Conservation (phyloP, 345 rosid genomes). For the Xanthoceras sorbifolium region DNA sequence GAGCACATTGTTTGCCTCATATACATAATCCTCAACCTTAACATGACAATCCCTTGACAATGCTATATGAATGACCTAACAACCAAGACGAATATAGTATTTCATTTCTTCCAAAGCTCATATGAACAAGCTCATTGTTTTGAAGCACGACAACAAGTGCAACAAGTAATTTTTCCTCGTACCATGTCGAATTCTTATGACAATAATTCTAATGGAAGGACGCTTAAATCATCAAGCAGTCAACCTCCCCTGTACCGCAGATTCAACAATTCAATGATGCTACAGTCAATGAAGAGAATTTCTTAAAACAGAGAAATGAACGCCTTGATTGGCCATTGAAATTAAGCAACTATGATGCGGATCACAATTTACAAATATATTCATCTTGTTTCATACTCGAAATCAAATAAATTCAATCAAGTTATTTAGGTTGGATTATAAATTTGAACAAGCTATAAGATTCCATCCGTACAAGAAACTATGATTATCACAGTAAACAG, state of each 20-base stretch:
- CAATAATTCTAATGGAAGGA: neutral
- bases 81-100: neutral
- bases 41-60: neutral
- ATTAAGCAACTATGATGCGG: neutral
- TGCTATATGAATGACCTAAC: neutral
- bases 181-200: no score
- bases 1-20: neutral
- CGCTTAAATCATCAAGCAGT: neutral
- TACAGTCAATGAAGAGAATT: neutral
- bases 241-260: neutral
- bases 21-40: neutral
- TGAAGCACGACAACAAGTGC: neutral
- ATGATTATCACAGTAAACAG: neutral
- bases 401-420: neutral
- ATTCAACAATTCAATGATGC: neutral
- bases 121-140: neutral
- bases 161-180: neutral
- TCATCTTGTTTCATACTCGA: neutral
- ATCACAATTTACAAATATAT: neutral
- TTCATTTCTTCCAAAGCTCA: neutral
- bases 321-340: neutral
- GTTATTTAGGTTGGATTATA: neutral
- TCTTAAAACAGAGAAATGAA: neutral
- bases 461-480: neutral
- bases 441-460: neutral